Conservation (phyloP, 352 stramenopile species). For the Pythium brachiatum region DNA sequence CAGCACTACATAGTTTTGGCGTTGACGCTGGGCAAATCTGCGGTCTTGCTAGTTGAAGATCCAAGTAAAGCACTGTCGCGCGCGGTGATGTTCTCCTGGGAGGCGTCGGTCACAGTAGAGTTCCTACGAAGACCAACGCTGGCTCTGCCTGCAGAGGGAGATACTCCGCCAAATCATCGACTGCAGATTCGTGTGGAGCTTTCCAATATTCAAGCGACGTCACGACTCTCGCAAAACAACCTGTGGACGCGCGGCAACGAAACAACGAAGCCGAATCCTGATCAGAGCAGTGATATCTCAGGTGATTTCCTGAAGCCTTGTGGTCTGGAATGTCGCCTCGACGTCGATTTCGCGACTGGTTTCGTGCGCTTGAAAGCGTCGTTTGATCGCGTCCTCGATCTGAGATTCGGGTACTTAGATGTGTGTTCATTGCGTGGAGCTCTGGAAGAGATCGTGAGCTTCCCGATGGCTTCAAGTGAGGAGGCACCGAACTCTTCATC, state of each 20-base stretch:
- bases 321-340: slow-evolving; percentile 60
- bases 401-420: slow-evolving; percentile 84
- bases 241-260: slow-evolving; percentile 44
- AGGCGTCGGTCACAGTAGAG: slow-evolving; percentile 58
- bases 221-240: slow-evolving; percentile 69
- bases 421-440: slow-evolving; percentile 66
- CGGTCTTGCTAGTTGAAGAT: slow-evolving; percentile 75
- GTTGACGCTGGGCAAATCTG: slow-evolving; percentile 61
- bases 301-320: slow-evolving; percentile 82
- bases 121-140: slow-evolving; percentile 44
- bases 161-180: slow-evolving; percentile 36
- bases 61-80: slow-evolving; percentile 64
- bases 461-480: slow-evolving; percentile 21
- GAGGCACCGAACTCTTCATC: slow-evolving; percentile 12
- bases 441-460: slow-evolving; percentile 54
- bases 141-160: slow-evolving; percentile 19
- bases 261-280: slow-evolving; percentile 14
- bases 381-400: slow-evolving; percentile 75
- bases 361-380: slow-evolving; percentile 67
- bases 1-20: slow-evolving; percentile 34
- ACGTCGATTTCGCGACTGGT: slow-evolving; percentile 57
- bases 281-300: slow-evolving; percentile 28
- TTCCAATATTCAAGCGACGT: slow-evolving; percentile 74
- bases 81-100: slow-evolving; percentile 81
- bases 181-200: slow-evolving; percentile 60